Conservation (phyloP, 805 yeast species). For the Wickerhamia fluorescens region DNA sequence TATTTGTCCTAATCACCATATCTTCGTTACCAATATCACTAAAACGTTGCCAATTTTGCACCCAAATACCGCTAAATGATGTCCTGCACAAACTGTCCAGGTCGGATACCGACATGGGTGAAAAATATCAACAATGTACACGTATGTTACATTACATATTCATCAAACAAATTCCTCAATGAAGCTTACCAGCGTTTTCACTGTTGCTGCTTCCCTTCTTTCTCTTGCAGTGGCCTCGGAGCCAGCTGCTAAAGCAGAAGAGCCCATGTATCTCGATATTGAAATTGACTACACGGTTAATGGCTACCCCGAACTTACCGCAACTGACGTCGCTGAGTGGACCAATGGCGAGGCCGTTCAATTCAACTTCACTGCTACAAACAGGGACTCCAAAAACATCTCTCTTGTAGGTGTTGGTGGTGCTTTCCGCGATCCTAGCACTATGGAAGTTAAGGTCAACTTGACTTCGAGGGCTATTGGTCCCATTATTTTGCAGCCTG, state of each 20-base stretch:
- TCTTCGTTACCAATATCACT: too few relatives aligned
- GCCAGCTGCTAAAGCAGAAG: conserved; percentile 3
- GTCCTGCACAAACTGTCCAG: too few relatives aligned
- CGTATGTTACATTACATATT: too few relatives aligned
- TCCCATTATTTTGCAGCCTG: conserved; percentile 46
- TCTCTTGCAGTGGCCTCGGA: conserved; percentile 7
- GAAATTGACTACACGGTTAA: conserved; percentile 42
- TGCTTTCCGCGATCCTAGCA: conserved; percentile 46
- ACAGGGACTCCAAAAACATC: conserved; percentile 45
- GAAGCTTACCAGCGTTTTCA: conserved; percentile 5
- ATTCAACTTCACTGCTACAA: conserved; percentile 44
- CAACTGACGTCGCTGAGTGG: conserved; percentile 36
- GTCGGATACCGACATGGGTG: too few relatives aligned
- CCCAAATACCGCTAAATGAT: too few relatives aligned
- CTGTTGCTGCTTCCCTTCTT: conserved; percentile 5
- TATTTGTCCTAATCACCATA: too few relatives aligned
- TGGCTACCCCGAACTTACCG: conserved; percentile 34
- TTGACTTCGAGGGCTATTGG: conserved; percentile 60
- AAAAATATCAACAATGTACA: too few relatives aligned
- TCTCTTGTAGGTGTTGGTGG: conserved; percentile 68
- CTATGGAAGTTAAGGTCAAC: conserved; percentile 48
- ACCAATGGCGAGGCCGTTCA: conserved; percentile 47
- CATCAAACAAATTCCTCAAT: too few relatives aligned
- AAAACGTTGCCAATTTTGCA: too few relatives aligned
- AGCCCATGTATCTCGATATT: conserved; percentile 26